phyloP scores from a whole-genome alignment of 352 stramenopile genomes.

The Peronospora destructor region DNA sequence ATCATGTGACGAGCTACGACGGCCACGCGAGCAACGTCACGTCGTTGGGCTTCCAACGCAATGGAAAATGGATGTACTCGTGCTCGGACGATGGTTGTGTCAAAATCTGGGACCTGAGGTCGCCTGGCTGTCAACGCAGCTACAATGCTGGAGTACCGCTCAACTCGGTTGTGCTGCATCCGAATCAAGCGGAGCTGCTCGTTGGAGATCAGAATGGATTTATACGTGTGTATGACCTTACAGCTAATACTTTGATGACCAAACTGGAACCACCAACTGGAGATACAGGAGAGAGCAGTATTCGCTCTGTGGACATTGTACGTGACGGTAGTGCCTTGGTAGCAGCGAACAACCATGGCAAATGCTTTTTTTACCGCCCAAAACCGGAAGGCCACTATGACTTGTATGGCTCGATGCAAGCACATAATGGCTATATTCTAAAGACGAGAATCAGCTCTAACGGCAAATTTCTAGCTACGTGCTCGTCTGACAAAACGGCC shows the following conservation, averaged over 20 bases:
- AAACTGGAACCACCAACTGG: slow-evolving; percentile 58
- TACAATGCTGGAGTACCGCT: slow-evolving; percentile 87
- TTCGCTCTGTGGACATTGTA: slow-evolving; percentile 91
- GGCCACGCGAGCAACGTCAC: slow-evolving; percentile 96
- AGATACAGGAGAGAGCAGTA: slow-evolving; percentile 51
- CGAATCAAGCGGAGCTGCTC: slow-evolving; percentile 89
- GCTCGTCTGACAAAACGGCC: slow-evolving; percentile 88
- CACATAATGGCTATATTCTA: slow-evolving; percentile 89
- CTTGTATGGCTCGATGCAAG: slow-evolving; percentile 61
- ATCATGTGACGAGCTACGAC: slow-evolving; percentile 93
- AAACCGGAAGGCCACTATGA: slow-evolving; percentile 58
- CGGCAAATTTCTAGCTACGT: slow-evolving; percentile 86
- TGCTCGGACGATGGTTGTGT: slow-evolving; percentile 94
- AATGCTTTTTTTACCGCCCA: slow-evolving; percentile 90
- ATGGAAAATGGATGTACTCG: slow-evolving; percentile 97
- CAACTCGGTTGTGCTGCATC: slow-evolving; percentile 93
- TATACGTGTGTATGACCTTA: slow-evolving; percentile 89
- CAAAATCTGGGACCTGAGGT: slow-evolving; percentile 92
- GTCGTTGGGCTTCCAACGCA: slow-evolving; percentile 94
- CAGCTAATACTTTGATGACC: slow-evolving; percentile 57
- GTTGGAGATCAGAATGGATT: slow-evolving; percentile 90
- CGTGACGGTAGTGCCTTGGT: slow-evolving; percentile 89
- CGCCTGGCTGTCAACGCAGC: slow-evolving; percentile 77
- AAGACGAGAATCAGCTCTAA: slow-evolving; percentile 88
- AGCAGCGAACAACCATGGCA: slow-evolving; percentile 91